Evolutionary conservation across 2,329 filamentous ascomycete species (phyloP), one percentile per base, ranked within the genome.

Genomic region (Dactylella cylindrospora): DNA sequence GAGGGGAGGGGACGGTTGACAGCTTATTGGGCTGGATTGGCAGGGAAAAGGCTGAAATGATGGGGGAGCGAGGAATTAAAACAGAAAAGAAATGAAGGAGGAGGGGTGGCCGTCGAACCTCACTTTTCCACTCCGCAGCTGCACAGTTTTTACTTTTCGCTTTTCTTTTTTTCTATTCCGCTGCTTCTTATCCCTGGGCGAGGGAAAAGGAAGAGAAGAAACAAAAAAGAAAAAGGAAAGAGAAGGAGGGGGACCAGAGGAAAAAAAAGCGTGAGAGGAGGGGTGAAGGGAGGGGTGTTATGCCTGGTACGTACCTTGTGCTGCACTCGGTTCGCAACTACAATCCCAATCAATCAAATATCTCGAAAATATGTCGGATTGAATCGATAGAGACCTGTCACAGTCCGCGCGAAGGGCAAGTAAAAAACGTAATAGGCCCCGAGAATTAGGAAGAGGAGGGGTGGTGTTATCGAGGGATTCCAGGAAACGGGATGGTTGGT

Each of bases 11-110:
- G 60, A 39, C 35, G 44, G 59, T 53, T 53, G 65, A 62, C 59
- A 52, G 51, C 49, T 55, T 64, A 66, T 61, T 65, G 64, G 65
- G 66, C 66, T 66, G 54, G 47, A 43, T 50, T 39, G 64, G 65
- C 60, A 65, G 60, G 65, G 65, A 66, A 65, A 65, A 54, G 53
- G 53, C 52, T 61, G 53, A 61, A 65, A 65, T 59, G 61, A 60
- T 44, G 51, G 57, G 15, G 51, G 49, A 62, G 50, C 50, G 23
- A 55, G 49, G 43, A 55, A 50, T 53, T 44, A 53, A 65, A 60
- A 54, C 54, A 46, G 47, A 60, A 60, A 52, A 41, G 60, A 57
- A 64, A 65, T 59, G 53, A 64, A 41, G 43, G 47, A 59, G 61
- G 50, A 43, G 49, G 46, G 60, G 13, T 36, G 46, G 36, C 46